These are phyloP conservation scores for Amylocarpus encephaloides DNA, from an alignment of 2,329 filamentous ascomycete genomes.

Conservation along the genomic window DNA sequence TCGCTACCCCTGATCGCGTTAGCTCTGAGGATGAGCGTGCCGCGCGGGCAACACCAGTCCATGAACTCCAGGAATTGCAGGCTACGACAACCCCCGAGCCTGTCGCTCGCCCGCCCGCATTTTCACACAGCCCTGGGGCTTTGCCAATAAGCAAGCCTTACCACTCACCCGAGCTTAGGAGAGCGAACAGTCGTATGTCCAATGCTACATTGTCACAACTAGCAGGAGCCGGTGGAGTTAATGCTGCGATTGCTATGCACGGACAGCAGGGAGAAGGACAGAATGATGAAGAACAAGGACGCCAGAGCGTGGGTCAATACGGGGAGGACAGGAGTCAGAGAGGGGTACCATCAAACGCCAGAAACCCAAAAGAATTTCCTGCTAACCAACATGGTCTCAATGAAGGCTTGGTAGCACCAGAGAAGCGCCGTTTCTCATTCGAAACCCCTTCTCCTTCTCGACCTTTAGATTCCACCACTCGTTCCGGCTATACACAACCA, in stretches of 20 bases:
- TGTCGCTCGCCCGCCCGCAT: constrained; percentile 70
- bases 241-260: constrained; percentile 36
- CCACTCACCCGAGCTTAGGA: constrained; percentile 69
- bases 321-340: constrained; percentile 33
- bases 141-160: constrained; percentile 64
- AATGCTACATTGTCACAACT: constrained; percentile 75
- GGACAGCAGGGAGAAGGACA: constrained; percentile 26
- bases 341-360: constrained; percentile 35
- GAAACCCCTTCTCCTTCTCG: constrained; percentile 21
- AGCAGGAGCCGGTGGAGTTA: constrained; percentile 57
- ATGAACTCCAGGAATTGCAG: constrained; percentile 50
- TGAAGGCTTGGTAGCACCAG: constrained; percentile 33
- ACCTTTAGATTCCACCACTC: constrained; percentile 13
- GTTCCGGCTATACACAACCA: constrained; percentile 14
- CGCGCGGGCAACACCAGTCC: constrained; percentile 36
- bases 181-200: constrained; percentile 79
- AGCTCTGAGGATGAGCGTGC: constrained; percentile 53
- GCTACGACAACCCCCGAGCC: constrained; percentile 59
- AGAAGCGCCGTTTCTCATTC: constrained; percentile 25
- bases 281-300: constrained; percentile 21
- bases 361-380: constrained; percentile 30
- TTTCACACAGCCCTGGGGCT: constrained; percentile 67
- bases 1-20: constrained; percentile 45
- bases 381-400: constrained; percentile 30
- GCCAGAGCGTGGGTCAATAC: constrained; percentile 18